Conservation (phyloP, 495 filamentous ascomycete genomes). For the Aspergillus indologenus region DNA sequence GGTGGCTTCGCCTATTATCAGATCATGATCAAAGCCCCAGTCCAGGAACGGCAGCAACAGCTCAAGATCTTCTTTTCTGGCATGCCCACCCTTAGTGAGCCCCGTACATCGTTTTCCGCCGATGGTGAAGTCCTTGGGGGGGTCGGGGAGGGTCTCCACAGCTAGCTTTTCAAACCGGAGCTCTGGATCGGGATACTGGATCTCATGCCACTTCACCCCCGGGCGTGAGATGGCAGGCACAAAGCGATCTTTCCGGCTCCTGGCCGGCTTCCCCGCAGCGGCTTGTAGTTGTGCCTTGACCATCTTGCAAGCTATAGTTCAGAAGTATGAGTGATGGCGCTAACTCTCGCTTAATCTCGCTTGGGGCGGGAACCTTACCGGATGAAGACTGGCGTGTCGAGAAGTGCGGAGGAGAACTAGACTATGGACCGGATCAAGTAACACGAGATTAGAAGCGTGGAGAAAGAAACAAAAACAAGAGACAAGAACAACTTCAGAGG, state of each 20-base stretch:
- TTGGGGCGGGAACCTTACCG: no score
- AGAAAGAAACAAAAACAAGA: no score
- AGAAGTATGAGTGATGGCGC: neutral
- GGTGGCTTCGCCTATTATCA: neutral
- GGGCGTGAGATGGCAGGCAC: neutral
- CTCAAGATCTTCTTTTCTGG: neutral
- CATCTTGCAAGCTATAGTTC: no score
- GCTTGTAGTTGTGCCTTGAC: no score
- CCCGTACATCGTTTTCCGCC: neutral
- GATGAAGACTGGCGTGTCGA: no score
- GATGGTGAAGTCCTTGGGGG: slow-evolving; percentile 21
- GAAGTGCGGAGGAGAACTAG: no score
- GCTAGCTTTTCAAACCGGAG: slow-evolving; percentile 11
- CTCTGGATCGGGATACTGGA: slow-evolving; percentile 11
- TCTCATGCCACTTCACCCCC: neutral
- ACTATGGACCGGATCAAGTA: no score
- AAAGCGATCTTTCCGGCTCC: neutral
- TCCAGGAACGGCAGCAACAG: slow-evolving; percentile 21
- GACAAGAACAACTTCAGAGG: no score
- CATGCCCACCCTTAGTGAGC: neutral
- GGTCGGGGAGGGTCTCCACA: slow-evolving; percentile 23
- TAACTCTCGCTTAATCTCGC: neutral
- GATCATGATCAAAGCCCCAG: slow-evolving; percentile 31
- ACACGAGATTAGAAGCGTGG: no score
- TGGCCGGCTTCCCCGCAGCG: neutral